Percentiles rank a stretch among this genome's conserved stretches.
Conservation (phyloP, 2,329 filamentous ascomycete species). For the Keithomyces neogunnii region DNA sequence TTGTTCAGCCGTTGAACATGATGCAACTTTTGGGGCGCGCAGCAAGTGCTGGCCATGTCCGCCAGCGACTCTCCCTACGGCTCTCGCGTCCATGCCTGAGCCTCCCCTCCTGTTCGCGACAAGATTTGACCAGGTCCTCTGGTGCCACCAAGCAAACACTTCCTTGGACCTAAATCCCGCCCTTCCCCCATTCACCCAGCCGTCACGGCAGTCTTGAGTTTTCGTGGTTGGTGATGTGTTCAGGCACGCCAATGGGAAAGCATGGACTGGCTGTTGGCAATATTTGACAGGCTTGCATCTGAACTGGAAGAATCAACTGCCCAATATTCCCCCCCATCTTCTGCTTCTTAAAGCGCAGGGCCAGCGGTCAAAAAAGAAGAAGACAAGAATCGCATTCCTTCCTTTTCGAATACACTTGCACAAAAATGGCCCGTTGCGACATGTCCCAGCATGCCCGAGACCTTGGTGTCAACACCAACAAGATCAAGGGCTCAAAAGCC, state of each 20-base stretch:
- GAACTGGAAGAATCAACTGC: not conserved
- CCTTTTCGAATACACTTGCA: not conserved
- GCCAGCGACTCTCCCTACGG: not conserved
- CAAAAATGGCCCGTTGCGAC: not conserved
- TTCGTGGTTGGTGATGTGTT: not conserved
- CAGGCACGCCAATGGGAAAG: not conserved
- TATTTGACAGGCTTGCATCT: not conserved
- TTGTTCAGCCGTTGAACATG: too few species aligned
- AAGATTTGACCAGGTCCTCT: not conserved
- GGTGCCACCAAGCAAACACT: not conserved
- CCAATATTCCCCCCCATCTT: not conserved
- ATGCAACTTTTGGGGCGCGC: not conserved
- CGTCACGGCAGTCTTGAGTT: not conserved
- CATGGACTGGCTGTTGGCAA: not conserved
- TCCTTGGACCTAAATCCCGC: constrained; percentile 2
- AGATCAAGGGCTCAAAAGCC: not conserved
- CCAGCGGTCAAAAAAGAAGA: not conserved
- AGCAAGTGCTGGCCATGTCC: not conserved
- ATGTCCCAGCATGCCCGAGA: not conserved
- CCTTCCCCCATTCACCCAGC: not conserved
- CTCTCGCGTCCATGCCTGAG: not conserved
- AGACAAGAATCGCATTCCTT: not conserved
- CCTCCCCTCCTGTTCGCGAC: not conserved
- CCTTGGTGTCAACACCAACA: not conserved
- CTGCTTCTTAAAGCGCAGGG: not conserved